Percentiles rank a stretch among this genome's conserved stretches.
These are phyloP conservation scores for Cenococcum geophilum DNA, from an alignment of 495 filamentous ascomycete genomes.

Conservation along the genomic window DNA sequence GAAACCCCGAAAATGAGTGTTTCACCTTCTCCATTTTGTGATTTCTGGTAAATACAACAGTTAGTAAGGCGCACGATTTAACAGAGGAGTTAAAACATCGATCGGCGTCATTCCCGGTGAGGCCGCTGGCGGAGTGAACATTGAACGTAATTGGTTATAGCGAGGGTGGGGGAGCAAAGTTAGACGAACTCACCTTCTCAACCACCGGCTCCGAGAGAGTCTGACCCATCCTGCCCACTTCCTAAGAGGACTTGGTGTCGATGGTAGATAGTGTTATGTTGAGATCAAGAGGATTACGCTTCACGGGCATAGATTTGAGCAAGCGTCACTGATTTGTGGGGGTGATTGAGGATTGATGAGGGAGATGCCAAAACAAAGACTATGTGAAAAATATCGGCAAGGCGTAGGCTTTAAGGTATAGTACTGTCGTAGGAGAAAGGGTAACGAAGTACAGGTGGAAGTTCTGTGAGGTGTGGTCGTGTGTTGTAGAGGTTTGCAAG, in stretches of 20 bases:
- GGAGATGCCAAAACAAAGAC: not conserved
- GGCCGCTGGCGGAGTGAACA: not conserved
- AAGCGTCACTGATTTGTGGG: constrained; percentile 19
- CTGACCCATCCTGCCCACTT: constrained; percentile 71
- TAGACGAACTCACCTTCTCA: constrained; percentile 74
- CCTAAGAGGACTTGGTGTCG: constrained; percentile 19
- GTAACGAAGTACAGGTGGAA: not conserved
- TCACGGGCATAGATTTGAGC: constrained; percentile 29
- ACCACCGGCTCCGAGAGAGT: constrained; percentile 98
- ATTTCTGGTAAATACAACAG: constrained; percentile 51
- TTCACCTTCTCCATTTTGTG: constrained; percentile 85
- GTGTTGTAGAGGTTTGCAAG: constrained; percentile 3
- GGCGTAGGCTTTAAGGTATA: constrained; percentile 2
- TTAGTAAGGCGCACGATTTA: constrained; percentile 3
- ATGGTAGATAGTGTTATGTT: constrained; percentile 7
- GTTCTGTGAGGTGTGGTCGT: not conserved
- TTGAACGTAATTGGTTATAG: constrained; percentile 20
- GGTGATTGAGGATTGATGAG: constrained; percentile 1
- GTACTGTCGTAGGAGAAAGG: not conserved
- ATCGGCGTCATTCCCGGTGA: not conserved
- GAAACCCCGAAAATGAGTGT: constrained; percentile 88
- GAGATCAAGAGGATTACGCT: constrained; percentile 16
- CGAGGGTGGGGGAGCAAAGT: constrained; percentile 18
- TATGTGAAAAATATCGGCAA: not conserved
- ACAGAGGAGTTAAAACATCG: not conserved